Evolutionary conservation across 805 yeast genomes (phyloP).

Genomic region (Cyberlindnera nakhonratchasimensis): DNA sequence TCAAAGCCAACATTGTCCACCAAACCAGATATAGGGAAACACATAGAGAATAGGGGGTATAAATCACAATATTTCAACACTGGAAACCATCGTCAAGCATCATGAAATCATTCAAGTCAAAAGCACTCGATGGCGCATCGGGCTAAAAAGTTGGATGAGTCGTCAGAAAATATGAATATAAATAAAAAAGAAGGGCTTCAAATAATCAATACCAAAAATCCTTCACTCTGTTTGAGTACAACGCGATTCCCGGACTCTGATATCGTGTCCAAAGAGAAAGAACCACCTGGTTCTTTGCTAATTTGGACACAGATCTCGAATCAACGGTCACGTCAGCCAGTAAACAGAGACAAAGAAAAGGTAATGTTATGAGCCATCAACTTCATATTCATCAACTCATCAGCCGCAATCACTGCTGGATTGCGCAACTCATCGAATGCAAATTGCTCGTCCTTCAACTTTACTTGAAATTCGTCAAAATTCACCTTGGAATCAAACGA

Average conservation of each 20-base stretch:
- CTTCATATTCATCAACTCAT: constrained; percentile 1
- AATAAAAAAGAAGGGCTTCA: not conserved
- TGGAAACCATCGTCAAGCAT: constrained; percentile 24
- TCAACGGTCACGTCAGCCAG: not conserved
- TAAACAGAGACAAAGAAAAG: not conserved
- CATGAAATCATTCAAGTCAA: constrained; percentile 32
- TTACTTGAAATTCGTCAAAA: constrained; percentile 22
- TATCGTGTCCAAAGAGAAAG: constrained; percentile 8
- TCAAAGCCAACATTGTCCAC: not conserved
- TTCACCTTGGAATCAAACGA: constrained; percentile 14
- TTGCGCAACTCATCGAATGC: constrained; percentile 43
- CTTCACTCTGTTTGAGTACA: too few relatives aligned
- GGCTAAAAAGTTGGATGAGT: constrained; percentile 24
- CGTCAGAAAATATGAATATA: not conserved
- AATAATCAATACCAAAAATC: not conserved
- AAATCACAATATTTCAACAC: constrained; percentile 7
- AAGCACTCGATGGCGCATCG: constrained; percentile 33
- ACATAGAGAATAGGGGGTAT: not conserved
- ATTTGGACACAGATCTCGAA: constrained; percentile 10
- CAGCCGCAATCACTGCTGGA: constrained; percentile 41
- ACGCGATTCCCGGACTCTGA: constrained; percentile 4
- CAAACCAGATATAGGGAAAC: too few relatives aligned
- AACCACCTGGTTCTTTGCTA: constrained; percentile 5
- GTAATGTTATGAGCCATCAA: constrained; percentile 3
- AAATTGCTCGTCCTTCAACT: constrained; percentile 30